phyloP scores from a whole-genome alignment of 1,284 basidiomycete genomes.

The Tilletia indica region DNA sequence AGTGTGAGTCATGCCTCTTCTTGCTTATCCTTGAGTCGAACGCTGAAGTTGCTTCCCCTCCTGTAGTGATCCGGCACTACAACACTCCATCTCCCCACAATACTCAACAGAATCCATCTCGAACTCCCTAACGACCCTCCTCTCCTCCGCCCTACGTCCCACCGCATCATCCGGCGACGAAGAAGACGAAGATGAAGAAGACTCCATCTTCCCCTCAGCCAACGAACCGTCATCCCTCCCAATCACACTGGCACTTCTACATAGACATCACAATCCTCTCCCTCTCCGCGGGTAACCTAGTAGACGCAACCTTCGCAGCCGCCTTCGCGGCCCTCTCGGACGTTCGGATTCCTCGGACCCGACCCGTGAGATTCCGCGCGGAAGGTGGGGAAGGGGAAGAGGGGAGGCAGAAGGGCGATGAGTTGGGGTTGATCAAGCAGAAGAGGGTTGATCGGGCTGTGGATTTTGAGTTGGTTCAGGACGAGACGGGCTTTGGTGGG shows the following conservation, averaged over 20 bases:
- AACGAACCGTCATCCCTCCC: background rate
- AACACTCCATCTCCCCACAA: background rate
- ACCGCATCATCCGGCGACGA: background rate
- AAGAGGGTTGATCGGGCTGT: constrained; percentile 34
- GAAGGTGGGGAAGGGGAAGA: constrained; percentile 20
- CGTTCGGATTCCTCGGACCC: constrained; percentile 40
- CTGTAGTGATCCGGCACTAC: constrained; percentile 22
- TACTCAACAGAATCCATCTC: constrained; percentile 11
- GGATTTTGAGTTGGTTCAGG: constrained; percentile 42
- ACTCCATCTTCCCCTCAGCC: background rate
- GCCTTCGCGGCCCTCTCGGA: constrained; percentile 45
- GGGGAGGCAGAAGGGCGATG: constrained; percentile 21
- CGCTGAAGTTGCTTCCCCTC: constrained; percentile 12
- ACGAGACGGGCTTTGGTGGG: constrained; percentile 39
- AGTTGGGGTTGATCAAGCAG: constrained; percentile 34
- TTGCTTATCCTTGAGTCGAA: constrained; percentile 21
- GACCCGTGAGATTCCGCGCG: constrained; percentile 41
- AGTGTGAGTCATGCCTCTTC: background rate
- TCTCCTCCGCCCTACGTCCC: constrained; percentile 1
- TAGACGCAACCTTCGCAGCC: constrained; percentile 46
- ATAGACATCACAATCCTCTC: constrained; percentile 45
- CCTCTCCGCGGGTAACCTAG: constrained; percentile 47
- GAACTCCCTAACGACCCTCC: constrained; percentile 18
- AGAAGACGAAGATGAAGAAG: background rate
- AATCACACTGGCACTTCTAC: constrained; percentile 40